phyloP scores from a whole-genome alignment of 2,329 filamentous ascomycete genomes.

The Ophiostoma sp. region DNA sequence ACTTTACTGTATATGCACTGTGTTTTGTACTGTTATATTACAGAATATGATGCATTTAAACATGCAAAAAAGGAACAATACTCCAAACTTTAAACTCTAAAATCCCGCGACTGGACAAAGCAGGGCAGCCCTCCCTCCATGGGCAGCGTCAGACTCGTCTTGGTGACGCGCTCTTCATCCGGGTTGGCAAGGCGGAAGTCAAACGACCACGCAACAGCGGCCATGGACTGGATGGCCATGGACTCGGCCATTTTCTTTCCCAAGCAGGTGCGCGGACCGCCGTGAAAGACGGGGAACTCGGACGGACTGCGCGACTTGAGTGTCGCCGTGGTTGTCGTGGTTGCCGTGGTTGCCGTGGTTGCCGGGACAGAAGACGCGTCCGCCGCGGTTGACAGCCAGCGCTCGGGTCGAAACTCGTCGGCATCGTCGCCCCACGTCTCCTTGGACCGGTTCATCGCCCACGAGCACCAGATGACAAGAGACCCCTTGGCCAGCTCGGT shows the following conservation, averaged over 20 bases:
- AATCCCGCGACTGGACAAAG: slow-evolving; percentile 30
- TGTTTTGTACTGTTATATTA: no score
- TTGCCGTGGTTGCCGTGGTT: slow-evolving; percentile 18
- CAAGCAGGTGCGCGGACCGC: slow-evolving; percentile 55
- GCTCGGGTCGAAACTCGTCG: slow-evolving; percentile 50
- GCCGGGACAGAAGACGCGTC: background rate
- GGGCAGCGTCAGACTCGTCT: slow-evolving; percentile 58
- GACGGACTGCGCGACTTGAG: slow-evolving; percentile 44
- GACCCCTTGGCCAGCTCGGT: slow-evolving; percentile 51
- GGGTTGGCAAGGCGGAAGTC: slow-evolving; percentile 41
- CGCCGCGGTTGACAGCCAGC: slow-evolving; percentile 43
- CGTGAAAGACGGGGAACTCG: slow-evolving; percentile 62
- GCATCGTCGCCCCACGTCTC: slow-evolving; percentile 54
- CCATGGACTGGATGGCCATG: slow-evolving; percentile 53
- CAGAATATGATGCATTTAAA: no score
- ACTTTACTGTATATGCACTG: no score
- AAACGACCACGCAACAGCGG: slow-evolving; percentile 45
- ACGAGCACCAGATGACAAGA: slow-evolving; percentile 58
- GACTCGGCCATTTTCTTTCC: slow-evolving; percentile 61
- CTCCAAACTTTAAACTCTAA: background rate
- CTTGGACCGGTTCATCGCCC: slow-evolving; percentile 57
- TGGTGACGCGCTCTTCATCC: slow-evolving; percentile 45
- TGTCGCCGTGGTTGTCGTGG: slow-evolving; percentile 24
- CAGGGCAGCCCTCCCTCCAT: slow-evolving; percentile 58
- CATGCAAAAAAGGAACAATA: no score